Conservation (phyloP, 164 flowering plant genomes). For the Pachysandra terminalis region DNA sequence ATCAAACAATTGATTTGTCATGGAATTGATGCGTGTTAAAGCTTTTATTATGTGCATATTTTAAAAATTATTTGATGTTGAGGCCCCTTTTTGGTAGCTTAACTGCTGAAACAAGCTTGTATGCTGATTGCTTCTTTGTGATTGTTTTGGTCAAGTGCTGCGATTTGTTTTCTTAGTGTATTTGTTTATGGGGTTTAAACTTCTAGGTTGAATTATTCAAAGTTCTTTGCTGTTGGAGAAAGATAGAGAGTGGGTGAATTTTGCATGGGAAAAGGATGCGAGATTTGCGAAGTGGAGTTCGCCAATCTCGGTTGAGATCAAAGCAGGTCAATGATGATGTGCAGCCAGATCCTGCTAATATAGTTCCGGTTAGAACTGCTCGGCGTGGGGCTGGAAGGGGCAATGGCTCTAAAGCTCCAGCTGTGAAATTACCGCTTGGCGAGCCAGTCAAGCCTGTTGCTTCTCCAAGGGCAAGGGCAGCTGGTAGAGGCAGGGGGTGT, state of each 20-base stretch:
- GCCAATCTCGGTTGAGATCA: conserved; percentile 26
- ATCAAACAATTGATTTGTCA: not conserved
- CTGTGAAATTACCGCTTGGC: conserved; percentile 6
- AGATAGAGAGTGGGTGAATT: conserved; percentile 9
- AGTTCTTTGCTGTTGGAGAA: conserved; percentile 8
- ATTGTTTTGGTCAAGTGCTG: not conserved
- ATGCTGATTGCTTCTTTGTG: not conserved
- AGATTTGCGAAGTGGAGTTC: conserved; percentile 40
- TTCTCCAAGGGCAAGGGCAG: conserved; percentile 24
- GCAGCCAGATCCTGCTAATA: conserved; percentile 21
- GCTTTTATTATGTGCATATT: no score
- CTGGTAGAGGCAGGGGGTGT: conserved; percentile 29
- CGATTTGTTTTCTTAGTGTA: not conserved
- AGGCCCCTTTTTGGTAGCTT: not conserved
- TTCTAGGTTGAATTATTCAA: conserved; percentile 1
- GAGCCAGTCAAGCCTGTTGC: conserved; percentile 14
- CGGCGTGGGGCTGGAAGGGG: conserved; percentile 33
- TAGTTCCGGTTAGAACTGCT: conserved; percentile 19
- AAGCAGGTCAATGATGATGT: conserved; percentile 29
- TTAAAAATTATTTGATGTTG: not conserved
- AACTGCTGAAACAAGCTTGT: not conserved
- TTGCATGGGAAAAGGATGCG: conserved; percentile 39
- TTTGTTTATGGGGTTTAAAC: conserved; percentile 6
- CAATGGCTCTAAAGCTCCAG: conserved; percentile 16
- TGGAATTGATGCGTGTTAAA: not conserved